Conservation (phyloP, 1,284 basidiomycete genomes). For the Trametes hirsuta region DNA sequence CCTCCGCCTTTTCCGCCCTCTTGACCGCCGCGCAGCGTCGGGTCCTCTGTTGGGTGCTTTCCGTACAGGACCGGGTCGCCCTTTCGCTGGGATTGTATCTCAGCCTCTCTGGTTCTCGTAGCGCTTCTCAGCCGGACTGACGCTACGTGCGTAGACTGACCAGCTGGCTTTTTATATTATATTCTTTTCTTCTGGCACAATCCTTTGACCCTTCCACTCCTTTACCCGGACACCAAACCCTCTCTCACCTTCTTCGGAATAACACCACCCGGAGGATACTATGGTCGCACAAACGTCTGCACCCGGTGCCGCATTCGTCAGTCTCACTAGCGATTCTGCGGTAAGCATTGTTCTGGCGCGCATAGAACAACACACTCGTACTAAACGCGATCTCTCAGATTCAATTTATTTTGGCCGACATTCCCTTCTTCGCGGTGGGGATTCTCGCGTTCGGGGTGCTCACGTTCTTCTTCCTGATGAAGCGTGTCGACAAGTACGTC, state of each 20-base stretch:
- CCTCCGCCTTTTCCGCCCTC: slow-evolving; percentile 15
- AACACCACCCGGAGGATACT: slow-evolving; percentile 3
- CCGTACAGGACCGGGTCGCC: slow-evolving; percentile 25
- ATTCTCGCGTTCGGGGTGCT: slow-evolving; percentile 67
- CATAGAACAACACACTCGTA: not conserved
- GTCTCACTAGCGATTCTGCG: slow-evolving; percentile 25
- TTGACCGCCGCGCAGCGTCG: slow-evolving; percentile 25
- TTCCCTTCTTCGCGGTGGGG: slow-evolving; percentile 71
- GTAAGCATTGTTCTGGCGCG: slow-evolving; percentile 23
- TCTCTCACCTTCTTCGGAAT: slow-evolving; percentile 3
- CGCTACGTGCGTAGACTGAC: slow-evolving; percentile 30
- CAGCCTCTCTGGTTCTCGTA: slow-evolving; percentile 30
- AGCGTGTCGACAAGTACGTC: slow-evolving; percentile 59
- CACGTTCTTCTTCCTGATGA: slow-evolving; percentile 61
- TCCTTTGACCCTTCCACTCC: slow-evolving; percentile 14
- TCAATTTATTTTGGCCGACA: slow-evolving; percentile 61
- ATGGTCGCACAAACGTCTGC: slow-evolving; percentile 18
- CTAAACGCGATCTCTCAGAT: slow-evolving; percentile 43
- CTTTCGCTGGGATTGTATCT: slow-evolving; percentile 35
- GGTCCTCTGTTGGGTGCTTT: slow-evolving; percentile 27
- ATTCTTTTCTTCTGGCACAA: slow-evolving; percentile 13
- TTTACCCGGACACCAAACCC: slow-evolving; percentile 11
- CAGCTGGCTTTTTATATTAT: slow-evolving; percentile 27
- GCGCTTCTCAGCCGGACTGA: slow-evolving; percentile 33
- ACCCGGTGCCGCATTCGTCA: slow-evolving; percentile 23